Conservation (phyloP, 257 asterid species). For the Solanum tacnaense region DNA sequence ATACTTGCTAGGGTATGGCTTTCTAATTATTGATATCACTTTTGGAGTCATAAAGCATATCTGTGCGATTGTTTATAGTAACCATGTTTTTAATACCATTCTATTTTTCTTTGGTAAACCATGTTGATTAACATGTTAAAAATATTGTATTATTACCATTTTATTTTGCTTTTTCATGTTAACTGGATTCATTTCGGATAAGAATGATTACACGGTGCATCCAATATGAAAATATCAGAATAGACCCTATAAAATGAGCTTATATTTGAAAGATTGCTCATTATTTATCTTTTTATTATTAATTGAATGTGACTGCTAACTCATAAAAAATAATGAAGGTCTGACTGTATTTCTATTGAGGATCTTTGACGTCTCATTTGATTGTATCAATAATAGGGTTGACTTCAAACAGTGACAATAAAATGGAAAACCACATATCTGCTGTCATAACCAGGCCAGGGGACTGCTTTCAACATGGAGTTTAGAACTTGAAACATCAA, state of each 20-base stretch:
- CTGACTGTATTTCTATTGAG: not conserved
- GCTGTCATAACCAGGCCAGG: not conserved
- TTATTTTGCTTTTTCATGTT: not conserved
- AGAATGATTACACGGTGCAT: not conserved
- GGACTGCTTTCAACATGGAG: not conserved
- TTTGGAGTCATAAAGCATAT: not conserved
- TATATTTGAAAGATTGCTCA: not conserved
- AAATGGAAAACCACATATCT: not conserved
- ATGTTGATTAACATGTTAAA: not conserved
- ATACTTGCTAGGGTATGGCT: conserved; percentile 78
- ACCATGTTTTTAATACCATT: not conserved
- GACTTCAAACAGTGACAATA: not conserved
- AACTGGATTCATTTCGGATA: not conserved
- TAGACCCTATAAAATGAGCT: not conserved
- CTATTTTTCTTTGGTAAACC: not conserved
- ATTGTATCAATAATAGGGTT: not conserved
- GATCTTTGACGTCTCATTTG: not conserved
- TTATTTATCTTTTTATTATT: not conserved
- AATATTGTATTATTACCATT: not conserved
- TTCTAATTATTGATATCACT: not conserved
- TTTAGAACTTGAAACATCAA: not conserved
- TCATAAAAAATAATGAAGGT: not conserved
- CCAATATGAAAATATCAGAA: not conserved
- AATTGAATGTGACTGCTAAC: not conserved
- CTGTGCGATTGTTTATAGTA: not conserved